Evolutionary conservation across 2,329 filamentous ascomycete genomes (phyloP), one percentile per base, ranked within the genome.

Genomic region (Helotiales sp.): DNA sequence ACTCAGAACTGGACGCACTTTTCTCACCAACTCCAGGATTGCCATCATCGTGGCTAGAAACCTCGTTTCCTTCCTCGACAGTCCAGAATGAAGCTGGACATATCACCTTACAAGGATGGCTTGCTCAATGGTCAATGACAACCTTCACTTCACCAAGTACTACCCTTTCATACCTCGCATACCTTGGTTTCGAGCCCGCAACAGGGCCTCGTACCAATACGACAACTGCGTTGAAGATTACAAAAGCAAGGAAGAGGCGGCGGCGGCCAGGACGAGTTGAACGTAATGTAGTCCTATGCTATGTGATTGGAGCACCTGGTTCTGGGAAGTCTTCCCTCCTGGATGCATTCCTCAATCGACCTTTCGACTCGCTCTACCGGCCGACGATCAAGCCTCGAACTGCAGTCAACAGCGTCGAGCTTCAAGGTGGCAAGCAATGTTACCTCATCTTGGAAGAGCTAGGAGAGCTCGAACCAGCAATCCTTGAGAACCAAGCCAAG

Each of bases 41-140:
- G 13, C 95, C 95, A 0, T 76, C 83, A 2, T 93, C 90, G 0
- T 99, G 95, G 95, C 78, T 86, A 0, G 93, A 97, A 63, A 89
- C 89, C 1, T 90, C 86, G 0, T 99, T 99, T 69, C 95, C 95
- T 1, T 92, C 90, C 0, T 96, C 91, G 24, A 97, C 95, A 0
- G 93, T 98, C 17, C 88, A 91, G 40, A 98, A 97, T 70, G 95
- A 99, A 74, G 91, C 91, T 8, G 95, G 95, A 0, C 86, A 98
- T 71, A 93, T 99, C 61, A 99, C 95, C 1, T 79, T 99, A 3
- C 95, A 99, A 73, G 95, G 95, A 1, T 99, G 95, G 95, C 83
- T 99, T 34, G 95, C 95, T 3, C 95, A 99, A 69, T 99, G 95
- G 95, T 97, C 93, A 72, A 99, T 99, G 95, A 99, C 95, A 0